Conservation (phyloP, 2,329 filamentous ascomycete genomes). For the Emergomyces africanus region DNA sequence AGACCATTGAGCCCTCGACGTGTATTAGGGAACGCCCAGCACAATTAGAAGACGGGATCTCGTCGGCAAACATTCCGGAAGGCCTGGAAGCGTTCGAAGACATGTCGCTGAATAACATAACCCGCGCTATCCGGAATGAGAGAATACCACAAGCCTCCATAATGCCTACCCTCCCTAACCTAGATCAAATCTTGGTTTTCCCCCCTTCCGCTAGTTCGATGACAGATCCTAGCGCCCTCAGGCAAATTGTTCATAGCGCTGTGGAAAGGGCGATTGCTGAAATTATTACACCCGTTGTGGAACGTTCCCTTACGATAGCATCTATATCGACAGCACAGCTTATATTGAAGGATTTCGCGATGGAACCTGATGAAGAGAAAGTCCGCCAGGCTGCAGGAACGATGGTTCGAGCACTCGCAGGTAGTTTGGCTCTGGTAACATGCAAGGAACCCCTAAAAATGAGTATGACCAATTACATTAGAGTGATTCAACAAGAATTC, state of each 20-base stretch:
- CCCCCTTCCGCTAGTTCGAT: constrained; percentile 66
- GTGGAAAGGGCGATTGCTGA: constrained; percentile 85
- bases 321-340: constrained; percentile 94
- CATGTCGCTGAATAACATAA: constrained; percentile 62
- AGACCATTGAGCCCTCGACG: constrained; percentile 74
- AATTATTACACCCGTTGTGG: constrained; percentile 94
- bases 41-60: constrained; percentile 45
- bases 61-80: constrained; percentile 47
- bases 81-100: constrained; percentile 72
- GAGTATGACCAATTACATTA: constrained; percentile 95
- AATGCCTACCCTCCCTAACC: constrained; percentile 50
- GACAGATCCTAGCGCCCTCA: constrained; percentile 54
- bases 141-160: constrained; percentile 66
- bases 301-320: constrained; percentile 93
- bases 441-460: constrained; percentile 94
- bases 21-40: constrained; percentile 66
- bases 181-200: constrained; percentile 65
- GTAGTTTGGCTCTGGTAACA: constrained; percentile 89
- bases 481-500: constrained; percentile 58
- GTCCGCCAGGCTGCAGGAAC: constrained; percentile 77
- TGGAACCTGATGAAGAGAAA: constrained; percentile 78
- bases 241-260: constrained; percentile 68
- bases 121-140: constrained; percentile 53
- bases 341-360: constrained; percentile 91
- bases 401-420: constrained; percentile 90